Percentiles rank a stretch among this genome's conserved stretches.
These are phyloP conservation scores for Beta vulgaris DNA, from an alignment of 148 eudicot species.

Conservation along the genomic window DNA sequence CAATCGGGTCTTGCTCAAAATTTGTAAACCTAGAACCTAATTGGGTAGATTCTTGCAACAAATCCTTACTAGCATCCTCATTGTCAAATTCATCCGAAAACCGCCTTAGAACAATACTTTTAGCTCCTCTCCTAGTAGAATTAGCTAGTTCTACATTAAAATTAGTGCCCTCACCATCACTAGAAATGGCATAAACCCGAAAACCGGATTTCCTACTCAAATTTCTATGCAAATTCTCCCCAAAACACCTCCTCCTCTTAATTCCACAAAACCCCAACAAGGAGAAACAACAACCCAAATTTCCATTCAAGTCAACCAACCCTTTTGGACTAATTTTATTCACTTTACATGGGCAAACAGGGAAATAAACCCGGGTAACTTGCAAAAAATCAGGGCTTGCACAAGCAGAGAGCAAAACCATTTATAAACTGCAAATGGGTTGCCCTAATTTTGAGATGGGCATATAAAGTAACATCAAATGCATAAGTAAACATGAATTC, in stretches of 20 bases:
- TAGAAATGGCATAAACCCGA: conserved; percentile 39
- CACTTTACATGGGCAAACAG: conserved; percentile 37
- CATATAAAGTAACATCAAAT: conserved; percentile 29
- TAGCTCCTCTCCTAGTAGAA: conserved; percentile 48
- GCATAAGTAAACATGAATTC: conserved; percentile 29
- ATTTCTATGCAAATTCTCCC: conserved; percentile 12
- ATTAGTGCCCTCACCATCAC: conserved; percentile 38
- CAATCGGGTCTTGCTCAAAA: conserved; percentile 84
- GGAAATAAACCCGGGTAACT: conserved; percentile 21
- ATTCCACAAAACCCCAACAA: conserved; percentile 21
- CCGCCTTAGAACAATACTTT: conserved; percentile 42
- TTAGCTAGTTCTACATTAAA: conserved; percentile 38
- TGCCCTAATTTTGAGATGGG: conserved; percentile 31
- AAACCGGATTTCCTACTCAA: conserved; percentile 18
- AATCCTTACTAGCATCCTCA: conserved; percentile 18
- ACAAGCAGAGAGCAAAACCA: conserved; percentile 37
- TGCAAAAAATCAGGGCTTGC: conserved; percentile 25
- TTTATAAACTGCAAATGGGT: conserved; percentile 29
- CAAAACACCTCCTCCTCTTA: conserved; percentile 24
- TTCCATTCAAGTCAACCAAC: conserved; percentile 13
- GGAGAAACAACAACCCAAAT: conserved; percentile 18
- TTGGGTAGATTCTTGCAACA: conserved; percentile 38
- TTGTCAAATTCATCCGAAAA: conserved; percentile 45
- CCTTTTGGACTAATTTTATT: background rate
- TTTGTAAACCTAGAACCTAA: conserved; percentile 44